Conservation (phyloP, 768 basidiomycete species). For the Leccinum variicolor region DNA sequence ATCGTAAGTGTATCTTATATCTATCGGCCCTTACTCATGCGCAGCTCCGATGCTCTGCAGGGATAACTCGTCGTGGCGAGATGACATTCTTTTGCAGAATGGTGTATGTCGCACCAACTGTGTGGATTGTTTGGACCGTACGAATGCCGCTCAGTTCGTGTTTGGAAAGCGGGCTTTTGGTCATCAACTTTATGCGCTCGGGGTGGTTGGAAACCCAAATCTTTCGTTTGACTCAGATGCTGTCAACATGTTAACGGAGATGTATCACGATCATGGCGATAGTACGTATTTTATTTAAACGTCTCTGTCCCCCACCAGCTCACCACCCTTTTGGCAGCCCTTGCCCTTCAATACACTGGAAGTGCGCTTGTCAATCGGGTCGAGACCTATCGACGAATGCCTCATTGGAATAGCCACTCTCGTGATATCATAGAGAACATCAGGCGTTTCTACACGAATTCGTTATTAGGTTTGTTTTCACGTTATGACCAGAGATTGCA, state of each 20-base stretch:
- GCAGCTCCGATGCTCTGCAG: conserved; percentile 12
- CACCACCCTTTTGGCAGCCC: conserved; percentile 45
- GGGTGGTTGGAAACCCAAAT: conserved; percentile 81
- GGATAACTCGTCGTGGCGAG: conserved; percentile 47
- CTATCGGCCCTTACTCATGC: not conserved
- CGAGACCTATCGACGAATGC: conserved; percentile 92
- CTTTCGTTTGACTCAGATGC: conserved; percentile 92
- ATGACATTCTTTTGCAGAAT: conserved; percentile 76
- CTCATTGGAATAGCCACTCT: conserved; percentile 97
- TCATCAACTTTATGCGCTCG: conserved; percentile 93
- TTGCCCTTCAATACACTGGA: conserved; percentile 95
- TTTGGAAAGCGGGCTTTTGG: conserved; percentile 94
- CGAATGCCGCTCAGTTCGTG: conserved; percentile 95
- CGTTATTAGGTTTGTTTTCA: conserved; percentile 62
- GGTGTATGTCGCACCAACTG: conserved; percentile 95
- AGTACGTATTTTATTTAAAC: conserved; percentile 48
- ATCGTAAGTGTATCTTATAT: conserved; percentile 25
- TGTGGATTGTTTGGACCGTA: conserved; percentile 95
- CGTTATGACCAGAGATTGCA: not conserved
- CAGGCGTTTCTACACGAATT: conserved; percentile 92
- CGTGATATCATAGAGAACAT: conserved; percentile 96
- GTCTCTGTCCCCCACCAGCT: not conserved
- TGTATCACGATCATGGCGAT: conserved; percentile 98
- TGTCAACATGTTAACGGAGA: conserved; percentile 94
- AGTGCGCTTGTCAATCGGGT: conserved; percentile 95